Base-by-base conservation (phyloP, 345 rosid species). In the Hibiscus trionum region DNA sequence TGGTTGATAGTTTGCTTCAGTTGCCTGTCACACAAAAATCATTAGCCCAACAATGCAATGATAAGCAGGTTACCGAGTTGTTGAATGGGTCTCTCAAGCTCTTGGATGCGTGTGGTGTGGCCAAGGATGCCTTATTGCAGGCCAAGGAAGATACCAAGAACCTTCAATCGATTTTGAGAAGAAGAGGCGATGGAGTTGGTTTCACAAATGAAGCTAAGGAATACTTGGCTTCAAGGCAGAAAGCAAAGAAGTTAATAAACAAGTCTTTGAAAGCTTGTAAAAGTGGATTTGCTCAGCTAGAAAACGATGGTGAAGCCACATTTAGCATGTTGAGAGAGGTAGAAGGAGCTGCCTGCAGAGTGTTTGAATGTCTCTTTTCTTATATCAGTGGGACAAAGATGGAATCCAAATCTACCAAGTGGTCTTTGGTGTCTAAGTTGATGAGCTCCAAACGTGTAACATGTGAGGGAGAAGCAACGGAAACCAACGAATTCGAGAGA, bases 81-180 rank as follows among this genome's bases (percentile, higher is more conserved):
- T 53, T 83, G 71, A 75, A 80, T 59, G 82, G 79, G 61, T 82
- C 87, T 24, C 80, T 80, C 26, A 70, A 19, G 58, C 75, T 85
- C 77, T 75, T 86, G 61, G 87, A 82, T 60, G 44, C 77, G 5
- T 78, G 83, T 42, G 73, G 72, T 42, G 53, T 58, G 0, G 49
- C 82, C 68, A 78, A 70, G 63, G 81, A 69, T 70, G 79, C 73
- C 31, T 71, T 81, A 35, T 63, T 73, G 61, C 79, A 64, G 61
- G 74, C 39, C 24, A 78, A 68, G 39, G 78, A 76, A 31, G 59
- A 66, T n/a, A 55, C 19, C 1, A 74, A 70, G 16, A 56, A 80
- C 7, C 77, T 83, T 59, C 75, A 78, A 33, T 78, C 77, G 15
- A 19, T 17, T 61, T 66, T 76, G 29, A 73, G 82, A 55, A 70